Evolutionary conservation across 2,329 filamentous ascomycete genomes (phyloP), one percentile per base, ranked within the genome.

Genomic region (Pezicula radicicola): DNA sequence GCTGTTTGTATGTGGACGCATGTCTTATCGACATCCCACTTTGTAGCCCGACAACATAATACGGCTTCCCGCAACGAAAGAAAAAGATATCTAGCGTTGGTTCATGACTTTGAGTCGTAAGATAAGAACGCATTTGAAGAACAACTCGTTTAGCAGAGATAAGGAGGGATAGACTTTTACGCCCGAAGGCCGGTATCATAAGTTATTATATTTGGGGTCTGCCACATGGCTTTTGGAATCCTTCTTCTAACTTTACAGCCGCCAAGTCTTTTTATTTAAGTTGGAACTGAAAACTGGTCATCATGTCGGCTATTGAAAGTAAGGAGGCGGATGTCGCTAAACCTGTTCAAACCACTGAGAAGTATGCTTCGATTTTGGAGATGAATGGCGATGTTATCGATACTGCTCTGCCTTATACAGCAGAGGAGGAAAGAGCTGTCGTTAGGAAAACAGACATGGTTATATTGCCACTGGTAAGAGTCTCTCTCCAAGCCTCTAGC

Each of bases 381-480:
- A 25, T 42, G 8, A 19, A 42, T 42, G 39, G 39, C 12, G 39
- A 42, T 18, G 21, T 16, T 13, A 42, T 19, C n/a, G 37, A 42
- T 18, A 25, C 39, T 6, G 13, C 13, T 42, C 39, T 46, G 7
- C 46, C 46, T 9, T 65, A 60, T 46, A 65, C 66, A 0, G 54
- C 50, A 10, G 68, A 70, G 37, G 69, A 72, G 39, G 66, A 68
- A 41, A 61, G 52, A 48, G 48, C 55, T 6, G 64, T 70, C 2
- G 50, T 68, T 1, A 49, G 64, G 12, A 70, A 70, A 52, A 70
- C 69, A 36, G 67, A 70, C 54, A 49, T 59, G 35, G 59, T 64
- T 18, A 61, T 70, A 21, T 44, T 68, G 27, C 67, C 66, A 0
- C 62, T 66, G 61, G 65, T 67, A 53, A 7, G 58, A 30, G 46